phyloP scores from a whole-genome alignment of 2,329 filamentous ascomycete species.

The Aspergillus brasiliensis region DNA sequence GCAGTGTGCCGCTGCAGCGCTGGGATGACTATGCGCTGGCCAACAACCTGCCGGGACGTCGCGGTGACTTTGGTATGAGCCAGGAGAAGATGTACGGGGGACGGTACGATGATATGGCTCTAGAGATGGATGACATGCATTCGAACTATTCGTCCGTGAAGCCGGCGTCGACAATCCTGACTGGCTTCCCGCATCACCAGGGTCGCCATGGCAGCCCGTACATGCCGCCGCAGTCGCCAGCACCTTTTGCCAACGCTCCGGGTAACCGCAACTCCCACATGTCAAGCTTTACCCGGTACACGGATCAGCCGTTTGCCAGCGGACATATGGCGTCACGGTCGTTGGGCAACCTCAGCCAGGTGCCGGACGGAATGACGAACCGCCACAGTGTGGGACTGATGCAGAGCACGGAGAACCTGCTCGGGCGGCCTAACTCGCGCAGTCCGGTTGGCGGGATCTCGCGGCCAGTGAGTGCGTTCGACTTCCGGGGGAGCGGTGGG shows the following conservation, averaged over 20 bases:
- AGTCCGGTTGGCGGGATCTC: conserved; percentile 53
- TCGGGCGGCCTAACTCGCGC: conserved; percentile 43
- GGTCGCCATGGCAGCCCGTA: conserved; percentile 59
- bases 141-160: conserved; percentile 93
- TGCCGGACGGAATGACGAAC: conserved; percentile 43
- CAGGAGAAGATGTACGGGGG: conserved; percentile 62
- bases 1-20: conserved; percentile 87
- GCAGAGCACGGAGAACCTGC: conserved; percentile 49
- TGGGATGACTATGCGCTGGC: conserved; percentile 93
- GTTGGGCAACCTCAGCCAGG: conserved; percentile 57
- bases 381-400: conserved; percentile 47
- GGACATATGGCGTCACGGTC: conserved; percentile 52
- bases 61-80: conserved; percentile 67
- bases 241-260: conserved; percentile 62
- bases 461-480: conserved; percentile 56
- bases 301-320: conserved; percentile 57
- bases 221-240: conserved; percentile 82
- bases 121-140: conserved; percentile 96
- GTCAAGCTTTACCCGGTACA: conserved; percentile 65
- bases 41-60: conserved; percentile 89
- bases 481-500: conserved; percentile 62
- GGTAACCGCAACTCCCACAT: conserved; percentile 69
- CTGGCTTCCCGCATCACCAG: conserved; percentile 73
- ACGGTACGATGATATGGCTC: conserved; percentile 70
- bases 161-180: conserved; percentile 81